These are phyloP conservation scores for Leccinum angustisporum DNA, from an alignment of 1,284 basidiomycete genomes.

Conservation along the genomic window DNA sequence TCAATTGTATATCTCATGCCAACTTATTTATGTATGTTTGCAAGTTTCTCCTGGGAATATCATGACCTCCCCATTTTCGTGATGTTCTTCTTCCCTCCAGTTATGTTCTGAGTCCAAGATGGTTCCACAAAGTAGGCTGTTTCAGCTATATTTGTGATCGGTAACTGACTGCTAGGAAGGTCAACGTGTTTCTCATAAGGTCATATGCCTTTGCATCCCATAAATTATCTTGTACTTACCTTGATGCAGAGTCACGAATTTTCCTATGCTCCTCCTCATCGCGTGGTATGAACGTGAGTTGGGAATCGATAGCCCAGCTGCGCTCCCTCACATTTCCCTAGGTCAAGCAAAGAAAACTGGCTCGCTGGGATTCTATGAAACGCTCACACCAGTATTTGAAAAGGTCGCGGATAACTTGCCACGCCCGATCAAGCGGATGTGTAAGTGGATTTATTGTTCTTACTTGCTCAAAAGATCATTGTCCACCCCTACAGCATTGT, in stretches of 20 bases:
- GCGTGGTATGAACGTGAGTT: slow-evolving; percentile 74
- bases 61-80: no score
- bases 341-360: slow-evolving; percentile 63
- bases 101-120: slow-evolving; percentile 72
- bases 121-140: slow-evolving; percentile 77
- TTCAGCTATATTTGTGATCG: slow-evolving; percentile 1
- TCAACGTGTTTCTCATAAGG: slow-evolving; percentile 87
- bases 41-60: no score
- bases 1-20: no score
- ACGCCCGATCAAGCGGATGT: slow-evolving; percentile 64
- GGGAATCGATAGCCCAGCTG: not conserved
- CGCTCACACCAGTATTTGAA: slow-evolving; percentile 64
- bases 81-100: slow-evolving; percentile 78
- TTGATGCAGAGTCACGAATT: slow-evolving; percentile 68
- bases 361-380: slow-evolving; percentile 70
- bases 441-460: slow-evolving; percentile 43
- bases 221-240: slow-evolving; percentile 4
- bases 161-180: slow-evolving; percentile 41
- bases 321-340: slow-evolving; percentile 12
- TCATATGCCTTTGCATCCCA: slow-evolving; percentile 26
- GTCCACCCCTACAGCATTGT: slow-evolving; percentile 52
- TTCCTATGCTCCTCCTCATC: slow-evolving; percentile 82
- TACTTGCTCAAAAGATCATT: slow-evolving; percentile 11
- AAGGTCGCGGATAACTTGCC: slow-evolving; percentile 72
- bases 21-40: no score